These are phyloP conservation scores for Dalbergia oliveri DNA, from an alignment of 306 rosid genomes.

Conservation along the genomic window DNA sequence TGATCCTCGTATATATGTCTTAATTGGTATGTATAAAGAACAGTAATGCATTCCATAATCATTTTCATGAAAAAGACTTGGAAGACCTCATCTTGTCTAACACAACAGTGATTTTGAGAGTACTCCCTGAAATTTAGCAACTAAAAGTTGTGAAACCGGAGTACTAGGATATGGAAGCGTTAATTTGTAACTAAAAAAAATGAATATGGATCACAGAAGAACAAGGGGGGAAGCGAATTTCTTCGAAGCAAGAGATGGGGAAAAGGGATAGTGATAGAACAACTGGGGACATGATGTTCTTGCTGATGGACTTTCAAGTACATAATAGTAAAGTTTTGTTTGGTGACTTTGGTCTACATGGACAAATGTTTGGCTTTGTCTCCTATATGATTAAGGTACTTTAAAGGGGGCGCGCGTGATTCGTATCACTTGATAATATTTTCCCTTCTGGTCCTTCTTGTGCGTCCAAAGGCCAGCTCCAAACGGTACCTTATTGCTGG, in stretches of 20 bases:
- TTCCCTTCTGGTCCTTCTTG: constrained; percentile 10
- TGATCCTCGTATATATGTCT: too few species aligned
- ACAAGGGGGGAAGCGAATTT: not conserved
- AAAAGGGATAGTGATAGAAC: constrained; percentile 28
- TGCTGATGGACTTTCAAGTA: constrained; percentile 47
- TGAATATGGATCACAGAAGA: not conserved
- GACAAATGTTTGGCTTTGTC: constrained; percentile 50
- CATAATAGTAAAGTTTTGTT: constrained; percentile 43
- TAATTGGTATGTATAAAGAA: too few species aligned
- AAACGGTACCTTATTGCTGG: constrained; percentile 11
- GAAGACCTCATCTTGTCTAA: too few species aligned
- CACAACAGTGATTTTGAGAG: too few species aligned
- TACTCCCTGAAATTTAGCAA: not conserved
- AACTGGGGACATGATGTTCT: constrained; percentile 46
- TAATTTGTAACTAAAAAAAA: not conserved
- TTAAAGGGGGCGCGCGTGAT: constrained; percentile 47
- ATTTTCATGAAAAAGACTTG: too few species aligned
- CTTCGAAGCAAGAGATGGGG: not conserved
- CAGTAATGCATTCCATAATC: too few species aligned
- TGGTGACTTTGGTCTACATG: constrained; percentile 43
- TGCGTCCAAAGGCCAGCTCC: constrained; percentile 28
- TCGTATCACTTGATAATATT: constrained; percentile 5
- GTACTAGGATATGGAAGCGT: not conserved
- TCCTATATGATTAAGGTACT: constrained; percentile 49
- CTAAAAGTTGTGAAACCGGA: not conserved